Base-by-base conservation (phyloP, 441 rosid species). In the Flueggea neowawraea region DNA sequence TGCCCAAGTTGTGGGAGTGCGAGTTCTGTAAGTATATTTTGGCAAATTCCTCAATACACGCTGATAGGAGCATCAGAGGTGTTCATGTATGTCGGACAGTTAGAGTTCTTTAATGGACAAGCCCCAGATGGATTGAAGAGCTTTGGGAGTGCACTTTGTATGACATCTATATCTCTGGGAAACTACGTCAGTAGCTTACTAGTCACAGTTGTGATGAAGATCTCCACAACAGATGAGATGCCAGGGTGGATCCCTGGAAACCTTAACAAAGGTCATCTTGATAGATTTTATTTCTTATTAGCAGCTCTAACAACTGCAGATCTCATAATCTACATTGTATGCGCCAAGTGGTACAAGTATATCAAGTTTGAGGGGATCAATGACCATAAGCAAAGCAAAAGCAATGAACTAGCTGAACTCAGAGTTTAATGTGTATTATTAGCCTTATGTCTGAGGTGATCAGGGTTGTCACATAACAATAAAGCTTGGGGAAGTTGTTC, bases 91-190 rank as follows among this genome's bases (percentile, higher is more conserved):
- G 97, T 95, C 0, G 95, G 97, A 12, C 97, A 95, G 73, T 79
- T 95, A 12, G 99, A 95, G 65, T 95, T 95, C 85, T 95, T 95
- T 81, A 91, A 95, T 33, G 88, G 83, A 0, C 99, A 95, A 57
- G 73, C 99, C 7, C 99, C 97, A 0, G 94, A 89, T 4, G 95
- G 97, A n/a, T 69, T 95, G 63, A 95, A 91, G 82, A 95, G 97
- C 77, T 91, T 91, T 0, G 99, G 97, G 12, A 95, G 99, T 12
- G 96, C 99, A 6, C 82, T 95, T 4, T 87, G 99, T 71, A 91
- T 95, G 98, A 85, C 94, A 48, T 95, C 98, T 1, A 95, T 95
- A 67, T 95, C 98, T 0, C 73, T 95, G n/a, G 98, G 99, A n/a
- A 95, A 95, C 88, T 95, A 87, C 17, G 97, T 95, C 39, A 95